Base-by-base conservation (phyloP, 345 rosid genomes). In the Salix caprea region DNA sequence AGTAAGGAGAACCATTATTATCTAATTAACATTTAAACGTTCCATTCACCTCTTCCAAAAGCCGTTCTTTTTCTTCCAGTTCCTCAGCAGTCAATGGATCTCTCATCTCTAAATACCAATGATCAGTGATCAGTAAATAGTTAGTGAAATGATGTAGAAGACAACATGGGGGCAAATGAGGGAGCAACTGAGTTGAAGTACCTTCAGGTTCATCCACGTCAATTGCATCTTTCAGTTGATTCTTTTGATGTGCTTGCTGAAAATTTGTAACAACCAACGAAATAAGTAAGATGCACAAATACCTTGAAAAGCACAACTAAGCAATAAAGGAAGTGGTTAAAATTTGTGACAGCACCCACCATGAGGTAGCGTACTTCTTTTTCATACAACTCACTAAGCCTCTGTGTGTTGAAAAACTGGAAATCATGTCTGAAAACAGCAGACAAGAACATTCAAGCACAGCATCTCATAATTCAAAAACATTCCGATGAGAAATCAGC, bases 141-240 rank as follows among this genome's bases (percentile, higher is more conserved):
- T 7, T 50, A n/a, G 73, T 60, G 13, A 34, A 28, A 71, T 19
- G 67, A 44, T 52, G 24, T 6, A 7, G 34, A 28, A 2, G 7
- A 24, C 28, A 30, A 46, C 40, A 19, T 1, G 13, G 0, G 28
- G 16, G 46, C 32, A 79, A 44, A 14, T n/a, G 9, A 69, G 40
- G 37, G 34, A 69, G 36, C 11, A 13, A 61, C n/a, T 21, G 8
- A 12, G 14, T 14, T 44, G 39, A 50, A 75, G 37, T 61, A 96
- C 98, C 99, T 91, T 94, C 99, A 79, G 98, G 94, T 79, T 96
- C 99, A 77, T 94, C 99, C 18, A 90, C 98, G 15, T 96, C 98
- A 83, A 96, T 90, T 32, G 98, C 71, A 77, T 94, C 99, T 82
- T 96, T 96, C 84, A 91, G 37, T 88, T 94, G 98, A 82, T 89